Evolutionary conservation across 129 eudicot genomes (phyloP).

Genomic region (Erigeron canadensis): DNA sequence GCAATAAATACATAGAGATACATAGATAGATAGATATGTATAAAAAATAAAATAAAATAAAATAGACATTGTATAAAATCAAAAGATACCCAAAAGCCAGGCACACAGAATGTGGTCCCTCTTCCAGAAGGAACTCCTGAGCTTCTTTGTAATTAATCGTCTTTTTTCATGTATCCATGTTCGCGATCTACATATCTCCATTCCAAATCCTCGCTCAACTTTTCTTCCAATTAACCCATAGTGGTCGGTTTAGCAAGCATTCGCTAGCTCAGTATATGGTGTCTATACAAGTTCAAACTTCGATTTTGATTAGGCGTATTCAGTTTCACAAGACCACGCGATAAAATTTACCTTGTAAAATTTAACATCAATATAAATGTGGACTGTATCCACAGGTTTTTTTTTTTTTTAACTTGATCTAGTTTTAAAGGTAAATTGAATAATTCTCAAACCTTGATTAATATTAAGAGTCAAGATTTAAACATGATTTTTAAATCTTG

Average conservation of each 20-base stretch:
- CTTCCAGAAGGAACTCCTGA: slow-evolving; percentile 8
- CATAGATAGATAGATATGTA: neutral
- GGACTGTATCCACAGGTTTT: too few relatives aligned
- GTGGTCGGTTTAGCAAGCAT: neutral
- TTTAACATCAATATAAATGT: too few relatives aligned
- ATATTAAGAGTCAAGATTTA: too few relatives aligned
- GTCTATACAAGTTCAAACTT: neutral
- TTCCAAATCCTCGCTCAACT: slow-evolving; percentile 27
- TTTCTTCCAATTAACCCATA: slow-evolving; percentile 4
- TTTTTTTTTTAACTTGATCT: too few relatives aligned
- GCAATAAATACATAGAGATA: neutral
- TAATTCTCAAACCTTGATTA: too few relatives aligned
- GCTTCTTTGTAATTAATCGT: slow-evolving; percentile 17
- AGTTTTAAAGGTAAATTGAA: too few relatives aligned
- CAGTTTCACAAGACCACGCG: too few relatives aligned
- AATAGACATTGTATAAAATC: neutral
- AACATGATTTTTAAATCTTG: too few relatives aligned
- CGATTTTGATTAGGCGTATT: neutral
- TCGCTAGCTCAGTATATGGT: neutral
- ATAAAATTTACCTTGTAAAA: too few relatives aligned
- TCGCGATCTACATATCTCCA: slow-evolving; percentile 31
- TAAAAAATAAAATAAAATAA: neutral
- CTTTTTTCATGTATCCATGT: slow-evolving; percentile 17
- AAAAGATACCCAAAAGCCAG: slow-evolving; percentile 18
- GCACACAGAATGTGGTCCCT: slow-evolving; percentile 28